Percentiles rank a stretch among this genome's conserved stretches.
phyloP scores from a whole-genome alignment of 2,329 filamentous ascomycete species.

The Elsinoe fawcettii region DNA sequence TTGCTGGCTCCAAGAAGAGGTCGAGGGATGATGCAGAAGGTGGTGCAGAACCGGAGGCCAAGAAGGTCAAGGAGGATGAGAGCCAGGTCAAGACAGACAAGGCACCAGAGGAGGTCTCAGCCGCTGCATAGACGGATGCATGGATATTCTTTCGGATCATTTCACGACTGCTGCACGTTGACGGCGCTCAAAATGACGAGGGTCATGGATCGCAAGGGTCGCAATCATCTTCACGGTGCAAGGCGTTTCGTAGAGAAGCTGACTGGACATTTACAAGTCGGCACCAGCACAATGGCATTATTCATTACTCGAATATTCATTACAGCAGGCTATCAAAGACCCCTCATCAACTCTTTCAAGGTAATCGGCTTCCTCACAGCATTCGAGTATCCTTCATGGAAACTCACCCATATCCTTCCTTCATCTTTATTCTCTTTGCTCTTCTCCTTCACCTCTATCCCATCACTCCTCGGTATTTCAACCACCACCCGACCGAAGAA shows the following conservation, averaged over 20 bases:
- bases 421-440: constrained; percentile 35
- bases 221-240: background rate
- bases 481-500: constrained; percentile 74
- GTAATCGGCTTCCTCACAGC: constrained; percentile 84
- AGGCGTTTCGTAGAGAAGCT: constrained; percentile 2
- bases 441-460: constrained; percentile 23
- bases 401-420: constrained; percentile 74
- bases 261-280: background rate
- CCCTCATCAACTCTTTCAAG: constrained; percentile 66
- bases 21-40: constrained; percentile 32
- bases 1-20: constrained; percentile 34
- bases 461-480: constrained; percentile 36
- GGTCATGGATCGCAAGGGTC: background rate
- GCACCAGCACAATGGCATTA: constrained; percentile 5
- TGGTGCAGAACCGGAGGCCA: constrained; percentile 35
- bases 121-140: background rate
- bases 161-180: background rate
- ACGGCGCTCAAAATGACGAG: constrained; percentile 4
- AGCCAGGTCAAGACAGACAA: background rate
- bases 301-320: background rate
- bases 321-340: constrained; percentile 39
- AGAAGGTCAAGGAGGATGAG: constrained; percentile 43
- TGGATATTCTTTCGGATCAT: background rate
- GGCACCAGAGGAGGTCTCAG: constrained; percentile 9
- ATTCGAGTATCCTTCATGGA: constrained; percentile 85